Evolutionary conservation across 257 asterid genomes (phyloP).

Genomic region (Verbena officinalis): DNA sequence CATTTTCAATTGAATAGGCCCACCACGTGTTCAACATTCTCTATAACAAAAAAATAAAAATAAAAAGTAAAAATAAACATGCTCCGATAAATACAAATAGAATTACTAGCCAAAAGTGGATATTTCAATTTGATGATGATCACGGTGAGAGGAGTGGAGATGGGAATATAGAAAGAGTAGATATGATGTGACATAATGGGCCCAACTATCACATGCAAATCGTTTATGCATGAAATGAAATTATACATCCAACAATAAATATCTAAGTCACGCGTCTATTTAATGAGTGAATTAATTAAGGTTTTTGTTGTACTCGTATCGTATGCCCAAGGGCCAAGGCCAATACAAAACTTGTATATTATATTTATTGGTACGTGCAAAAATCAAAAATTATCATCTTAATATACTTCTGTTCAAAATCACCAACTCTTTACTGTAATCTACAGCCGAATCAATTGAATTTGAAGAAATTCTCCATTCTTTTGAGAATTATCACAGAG

Average conservation of each 20-base stretch:
- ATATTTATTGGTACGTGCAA: too few species aligned
- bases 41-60: slow-evolving; percentile 9
- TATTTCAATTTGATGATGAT: not conserved
- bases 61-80: slow-evolving; percentile 22
- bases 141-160: too few species aligned
- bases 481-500: too few species aligned
- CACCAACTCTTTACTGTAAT: too few species aligned
- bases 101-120: slow-evolving; percentile 8
- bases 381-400: too few species aligned
- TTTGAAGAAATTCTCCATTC: too few species aligned
- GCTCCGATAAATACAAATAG: not conserved
- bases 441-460: too few species aligned
- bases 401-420: too few species aligned
- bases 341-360: too few species aligned
- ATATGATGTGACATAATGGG: slow-evolving; percentile 23
- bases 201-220: slow-evolving; percentile 53
- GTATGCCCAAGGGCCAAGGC: too few species aligned
- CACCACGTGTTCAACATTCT: slow-evolving; percentile 26
- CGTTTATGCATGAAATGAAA: slow-evolving; percentile 40
- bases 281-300: slow-evolving; percentile 48
- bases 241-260: slow-evolving; percentile 44
- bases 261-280: slow-evolving; percentile 57
- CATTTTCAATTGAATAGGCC: slow-evolving; percentile 17
- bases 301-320: slow-evolving; percentile 16
- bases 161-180: too few species aligned